Conservation (phyloP, 2,329 filamentous ascomycete species). For the Amesomyces nigricolor region DNA sequence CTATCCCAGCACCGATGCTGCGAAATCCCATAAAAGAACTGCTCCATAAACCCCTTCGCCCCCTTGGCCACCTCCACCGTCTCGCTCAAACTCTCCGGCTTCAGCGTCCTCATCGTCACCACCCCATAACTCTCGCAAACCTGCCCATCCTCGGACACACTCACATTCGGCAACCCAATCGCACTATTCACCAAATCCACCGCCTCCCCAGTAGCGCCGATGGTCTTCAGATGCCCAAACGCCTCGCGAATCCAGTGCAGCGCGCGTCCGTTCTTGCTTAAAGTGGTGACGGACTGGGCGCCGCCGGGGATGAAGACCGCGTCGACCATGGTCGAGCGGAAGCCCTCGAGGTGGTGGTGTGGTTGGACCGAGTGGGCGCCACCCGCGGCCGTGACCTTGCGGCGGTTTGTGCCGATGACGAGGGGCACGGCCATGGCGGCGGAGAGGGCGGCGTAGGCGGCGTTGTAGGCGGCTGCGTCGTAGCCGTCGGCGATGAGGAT, state of each 20-base stretch:
- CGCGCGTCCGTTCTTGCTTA: constrained; percentile 65
- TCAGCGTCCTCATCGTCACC: constrained; percentile 55
- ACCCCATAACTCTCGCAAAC: constrained; percentile 70
- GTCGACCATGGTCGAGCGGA: constrained; percentile 77
- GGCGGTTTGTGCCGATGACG: constrained; percentile 65
- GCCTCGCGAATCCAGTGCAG: constrained; percentile 74
- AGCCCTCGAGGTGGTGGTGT: constrained; percentile 74
- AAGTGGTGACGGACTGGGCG: constrained; percentile 52
- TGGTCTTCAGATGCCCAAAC: constrained; percentile 75
- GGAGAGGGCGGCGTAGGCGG: constrained; percentile 57
- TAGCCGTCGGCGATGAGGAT: constrained; percentile 76
- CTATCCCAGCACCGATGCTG: constrained; percentile 69
- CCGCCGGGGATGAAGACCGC: constrained; percentile 73
- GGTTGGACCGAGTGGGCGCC: constrained; percentile 45
- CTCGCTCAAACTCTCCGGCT: constrained; percentile 56
- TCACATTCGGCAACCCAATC: constrained; percentile 39
- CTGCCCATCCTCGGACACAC: constrained; percentile 39
- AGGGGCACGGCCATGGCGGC: constrained; percentile 62
- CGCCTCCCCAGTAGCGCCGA: constrained; percentile 69
- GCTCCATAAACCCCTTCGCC: constrained; percentile 62
- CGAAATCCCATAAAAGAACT: constrained; percentile 64
- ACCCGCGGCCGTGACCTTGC: constrained; percentile 57
- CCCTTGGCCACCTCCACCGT: constrained; percentile 59
- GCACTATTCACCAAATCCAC: constrained; percentile 55
- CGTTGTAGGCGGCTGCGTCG: constrained; percentile 59